Base-by-base conservation (phyloP, 2,329 filamentous ascomycete genomes). In the Parascedosporium putredinis region DNA sequence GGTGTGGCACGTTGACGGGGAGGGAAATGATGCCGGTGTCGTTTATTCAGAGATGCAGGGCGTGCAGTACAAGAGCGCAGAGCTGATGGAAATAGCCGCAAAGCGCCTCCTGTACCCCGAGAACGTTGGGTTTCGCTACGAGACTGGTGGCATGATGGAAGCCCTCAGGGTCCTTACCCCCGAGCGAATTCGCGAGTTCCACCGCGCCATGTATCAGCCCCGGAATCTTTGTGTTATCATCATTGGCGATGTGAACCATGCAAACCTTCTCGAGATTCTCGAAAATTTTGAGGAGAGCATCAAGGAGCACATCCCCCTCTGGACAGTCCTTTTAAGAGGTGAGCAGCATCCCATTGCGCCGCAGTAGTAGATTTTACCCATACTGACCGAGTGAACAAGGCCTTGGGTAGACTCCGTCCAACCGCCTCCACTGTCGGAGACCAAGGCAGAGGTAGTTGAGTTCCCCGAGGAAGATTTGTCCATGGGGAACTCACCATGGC, bases 11-110 rank as follows among this genome's bases (percentile, higher is more conserved):
- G 79, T 98, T 50, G 88, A 98, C 62, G 91, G 88, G 14, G 81
- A 87, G 56, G 93, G 93, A 51, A 86, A 97, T 55, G 93, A 98
- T 74, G 93, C 93, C 38, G 93, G 89, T 54, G 90, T 96, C 1
- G 93, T 98, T 7, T 98, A 98, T 67, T 96, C 91, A 0, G 93
- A 98, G 67, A 98, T 98, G 93, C 93, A 98, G 67, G 93, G 84
- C 22, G 82, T 95, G 2, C 86, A 97, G 62, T 95, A 95, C 62
- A 83, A 81, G 48, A 83, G 86, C 56, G 73, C 76, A 6, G 88
- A 95, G 63, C 79, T 97, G 52, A 95, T 97, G 78, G 88, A 95
- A 55, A 73, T 96, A 51, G 78, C 80, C 55, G 84, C 88, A 48
- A 83, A 87, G 36, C 81, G 87, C 2, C 71, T 93, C 42, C 72